These are phyloP conservation scores for Colletotrichum sp. DNA, from an alignment of 2,329 filamentous ascomycete species.

Conservation along the genomic window DNA sequence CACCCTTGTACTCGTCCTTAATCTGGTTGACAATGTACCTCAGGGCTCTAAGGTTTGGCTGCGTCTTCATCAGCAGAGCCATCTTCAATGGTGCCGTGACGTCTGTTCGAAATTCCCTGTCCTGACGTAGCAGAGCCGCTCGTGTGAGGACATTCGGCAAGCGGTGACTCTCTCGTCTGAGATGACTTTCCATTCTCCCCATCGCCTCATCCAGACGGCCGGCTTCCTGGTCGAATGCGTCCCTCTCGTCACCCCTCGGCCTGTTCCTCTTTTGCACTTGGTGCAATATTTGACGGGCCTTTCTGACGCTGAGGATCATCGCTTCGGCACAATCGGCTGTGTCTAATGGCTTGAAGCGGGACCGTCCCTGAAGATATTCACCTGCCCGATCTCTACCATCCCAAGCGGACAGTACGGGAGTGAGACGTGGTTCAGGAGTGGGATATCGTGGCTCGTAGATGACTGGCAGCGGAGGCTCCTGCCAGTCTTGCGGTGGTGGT, in stretches of 20 bases:
- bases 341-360: not conserved
- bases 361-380: rapidly evolving
- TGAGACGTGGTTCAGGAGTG: not conserved
- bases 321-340: not conserved
- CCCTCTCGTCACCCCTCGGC: not conserved
- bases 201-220: not conserved
- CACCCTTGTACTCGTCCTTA: not conserved
- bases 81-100: not conserved
- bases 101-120: not conserved
- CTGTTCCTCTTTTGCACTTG: not conserved
- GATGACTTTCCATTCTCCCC: not conserved
- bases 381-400: rapidly evolving
- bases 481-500: not conserved
- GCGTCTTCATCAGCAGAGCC: not conserved
- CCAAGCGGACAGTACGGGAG: not conserved
- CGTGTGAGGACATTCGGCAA: rapidly evolving
- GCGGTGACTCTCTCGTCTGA: rapidly evolving
- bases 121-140: not conserved
- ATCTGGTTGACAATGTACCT: not conserved
- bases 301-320: not conserved
- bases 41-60: not conserved
- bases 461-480: not conserved
- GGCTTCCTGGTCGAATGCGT: not conserved
- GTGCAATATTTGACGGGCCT: not conserved
- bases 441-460: not conserved